Percentiles rank a stretch among this genome's conserved stretches.
Conservation (phyloP, 202 grass and related monocot species). For the Setaria viridis region DNA sequence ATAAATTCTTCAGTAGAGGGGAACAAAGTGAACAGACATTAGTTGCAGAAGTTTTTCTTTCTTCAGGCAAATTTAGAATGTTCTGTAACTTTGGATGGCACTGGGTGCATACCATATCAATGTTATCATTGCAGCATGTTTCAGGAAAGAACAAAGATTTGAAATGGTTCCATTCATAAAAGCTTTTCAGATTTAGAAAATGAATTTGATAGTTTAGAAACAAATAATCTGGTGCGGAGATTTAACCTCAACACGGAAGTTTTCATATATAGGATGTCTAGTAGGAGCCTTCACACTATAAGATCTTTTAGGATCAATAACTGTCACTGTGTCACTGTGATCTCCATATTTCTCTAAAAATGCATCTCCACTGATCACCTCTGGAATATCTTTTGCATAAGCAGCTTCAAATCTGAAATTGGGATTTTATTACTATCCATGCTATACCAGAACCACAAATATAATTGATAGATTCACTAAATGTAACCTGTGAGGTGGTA, state of each 20-base stretch:
- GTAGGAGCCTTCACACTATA: constrained; percentile 82
- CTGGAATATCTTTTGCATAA: constrained; percentile 88
- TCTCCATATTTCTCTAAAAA: constrained; percentile 80
- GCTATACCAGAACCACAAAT: neutral
- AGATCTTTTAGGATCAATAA: constrained; percentile 71
- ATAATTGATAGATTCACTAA: constrained; percentile 4
- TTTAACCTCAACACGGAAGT: constrained; percentile 81
- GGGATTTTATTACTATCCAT: neutral
- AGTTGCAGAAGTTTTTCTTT: neutral
- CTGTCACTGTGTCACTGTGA: constrained; percentile 77
- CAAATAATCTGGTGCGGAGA: neutral
- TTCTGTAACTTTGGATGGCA: constrained; percentile 9
- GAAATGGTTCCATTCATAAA: neutral
- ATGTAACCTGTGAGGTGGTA: constrained; percentile 81
- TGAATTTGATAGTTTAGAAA: neutral
- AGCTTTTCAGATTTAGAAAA: neutral
- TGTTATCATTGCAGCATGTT: neutral
- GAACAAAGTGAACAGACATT: constrained; percentile 15
- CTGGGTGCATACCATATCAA: neutral
- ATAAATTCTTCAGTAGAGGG: constrained; percentile 24
- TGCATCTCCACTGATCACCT: constrained; percentile 58
- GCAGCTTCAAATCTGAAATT: constrained; percentile 76
- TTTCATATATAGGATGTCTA: constrained; percentile 85
- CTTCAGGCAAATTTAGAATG: neutral
- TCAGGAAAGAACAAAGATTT: neutral